Percentiles rank a stretch among this genome's conserved stretches.
Evolutionary conservation across 2,329 filamentous ascomycete species (phyloP).

Genomic region (Scleromitrula shiraiana): DNA sequence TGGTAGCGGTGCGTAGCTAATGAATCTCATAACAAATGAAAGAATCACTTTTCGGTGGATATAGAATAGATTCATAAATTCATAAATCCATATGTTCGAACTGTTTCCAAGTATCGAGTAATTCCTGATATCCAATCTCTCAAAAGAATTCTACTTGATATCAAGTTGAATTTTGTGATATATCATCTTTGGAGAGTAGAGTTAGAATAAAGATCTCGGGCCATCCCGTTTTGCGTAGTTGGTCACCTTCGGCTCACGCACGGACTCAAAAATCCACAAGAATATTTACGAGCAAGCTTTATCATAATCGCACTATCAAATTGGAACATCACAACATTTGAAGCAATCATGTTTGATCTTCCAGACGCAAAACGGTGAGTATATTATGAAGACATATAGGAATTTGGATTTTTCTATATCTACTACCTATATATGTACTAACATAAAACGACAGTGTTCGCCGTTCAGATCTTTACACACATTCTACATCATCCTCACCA

Average conservation of each 20-base stretch:
- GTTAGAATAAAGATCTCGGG: neutral
- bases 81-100: too few species aligned
- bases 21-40: too few species aligned
- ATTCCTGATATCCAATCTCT: too few species aligned
- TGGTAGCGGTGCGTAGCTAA: too few species aligned
- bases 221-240: constrained; percentile 6
- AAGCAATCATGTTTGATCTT: constrained; percentile 40
- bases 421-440: neutral
- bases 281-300: neutral
- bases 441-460: constrained; percentile 37
- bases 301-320: neutral
- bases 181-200: neutral
- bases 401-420: too few species aligned
- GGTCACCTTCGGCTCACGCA: constrained; percentile 1
- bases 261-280: neutral
- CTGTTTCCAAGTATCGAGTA: too few species aligned
- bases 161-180: too few species aligned
- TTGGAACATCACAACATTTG: too few species aligned
- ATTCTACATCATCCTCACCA: constrained; percentile 18
- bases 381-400: too few species aligned
- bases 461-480: constrained; percentile 42
- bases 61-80: too few species aligned
- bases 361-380: constrained; percentile 45
- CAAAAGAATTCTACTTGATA: too few species aligned
- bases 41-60: too few species aligned